Base-by-base conservation (phyloP, 257 asterid genomes). In the Przewalskia tangutica region DNA sequence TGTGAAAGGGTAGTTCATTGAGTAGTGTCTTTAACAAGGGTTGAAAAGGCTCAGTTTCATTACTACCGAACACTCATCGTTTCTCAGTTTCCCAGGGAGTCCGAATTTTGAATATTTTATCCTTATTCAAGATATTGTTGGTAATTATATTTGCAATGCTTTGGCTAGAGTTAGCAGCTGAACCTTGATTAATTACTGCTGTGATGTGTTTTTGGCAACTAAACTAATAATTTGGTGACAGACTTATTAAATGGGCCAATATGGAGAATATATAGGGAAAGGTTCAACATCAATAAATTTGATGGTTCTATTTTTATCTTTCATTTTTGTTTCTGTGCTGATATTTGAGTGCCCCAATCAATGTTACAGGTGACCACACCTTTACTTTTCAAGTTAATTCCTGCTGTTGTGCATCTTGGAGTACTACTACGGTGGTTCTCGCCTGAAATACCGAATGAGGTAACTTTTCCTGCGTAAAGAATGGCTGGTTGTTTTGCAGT, bases 361-460 rank as follows among this genome's bases (percentile, higher is more conserved):
- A 70, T 82, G 80, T 32, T 83, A 87, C 90, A 93, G 97, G 94
- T 93, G 66, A 93, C 98, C 36, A 93, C 97, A 17, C 98, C 97
- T 54, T 88, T 93, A 78, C 86, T 93, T 64, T 93, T 93, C 91
- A 93, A 91, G 89, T 86, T 92, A 89, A 93, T 93, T 86, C 98
- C 97, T 84, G 92, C 89, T 54, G 94, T 92, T 68, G 88, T 92
- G 81, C 97, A 86, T 85, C 93, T 92, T 56, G 98, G 98, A 76
- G 93, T 92, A 84, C 88, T 91, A 54, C 77, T 92, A 53, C 89
- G 90, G 87, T 93, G 98, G 97, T 92, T 93, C 84, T 77, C 91
- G 42, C 91, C 98, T 12, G 95, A 93, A n/a, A 51, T 78, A 16
- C 79, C 91, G 5, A 88, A 62, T 40, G 97, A 93, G 95, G 98